Base-by-base conservation (phyloP, 768 basidiomycete species). In the Crassisporium funariophilum region DNA sequence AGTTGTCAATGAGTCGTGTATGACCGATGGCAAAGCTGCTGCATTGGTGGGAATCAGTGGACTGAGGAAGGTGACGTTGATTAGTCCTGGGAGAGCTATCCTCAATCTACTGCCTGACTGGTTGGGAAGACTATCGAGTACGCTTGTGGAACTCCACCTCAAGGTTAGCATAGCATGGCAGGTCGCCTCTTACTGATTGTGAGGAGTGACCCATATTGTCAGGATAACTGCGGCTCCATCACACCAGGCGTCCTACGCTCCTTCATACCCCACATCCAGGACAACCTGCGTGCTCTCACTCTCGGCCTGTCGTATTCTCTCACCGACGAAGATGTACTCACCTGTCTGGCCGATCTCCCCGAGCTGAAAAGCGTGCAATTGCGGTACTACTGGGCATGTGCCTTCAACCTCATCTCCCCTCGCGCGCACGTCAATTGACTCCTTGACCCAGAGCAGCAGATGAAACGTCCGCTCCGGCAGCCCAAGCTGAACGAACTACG, bases 231-330 rank as follows among this genome's bases (percentile, higher is more conserved):
- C 55, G 82, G 82, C 5, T 85, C 82, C 4, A 67, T 85, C 12
- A 85, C 83, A 0, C 83, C 82, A 8, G 81, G 82, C 0, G 77
- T 83, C 2, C 63, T 85, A 3, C 71, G 64, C n/a, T 68, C 72
- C 0, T 62, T 82, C 41, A 9, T 71, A 4, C 75, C 77, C 0
- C 64, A 68, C 23, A 42, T 80, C 2, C 49, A 61, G 33, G 35
- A 58, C 37, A 58, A 52, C 13, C 51, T 78, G 16, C 58, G 56
- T 8, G 59, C 69, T 10, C 62, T 83, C 35, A 70, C 74, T 2
- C 53, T 83, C 2, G 82, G 82, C 0, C 52, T 85, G 1, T 83
- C 82, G 0, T 85, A 83, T 54, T 83, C n/a, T n/a, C n/a, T 85
- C 36, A 73, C 73, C 0, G 66, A 83, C 50, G 68, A 71, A 22